Conservation (phyloP, 495 filamentous ascomycete genomes). For the Trichocladium uniseriatum region DNA sequence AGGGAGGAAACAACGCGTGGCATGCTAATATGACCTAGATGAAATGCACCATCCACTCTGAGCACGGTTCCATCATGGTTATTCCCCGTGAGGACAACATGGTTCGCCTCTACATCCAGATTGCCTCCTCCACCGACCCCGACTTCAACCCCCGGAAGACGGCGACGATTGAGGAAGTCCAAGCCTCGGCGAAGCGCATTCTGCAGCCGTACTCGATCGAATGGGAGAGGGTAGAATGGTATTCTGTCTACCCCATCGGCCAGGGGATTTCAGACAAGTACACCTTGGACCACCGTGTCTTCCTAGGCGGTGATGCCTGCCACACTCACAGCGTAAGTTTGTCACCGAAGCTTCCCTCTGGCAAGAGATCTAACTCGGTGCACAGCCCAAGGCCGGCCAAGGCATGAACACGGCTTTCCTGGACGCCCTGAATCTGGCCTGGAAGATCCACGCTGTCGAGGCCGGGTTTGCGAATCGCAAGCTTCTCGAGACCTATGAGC, state of each 20-base stretch:
- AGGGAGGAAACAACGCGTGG: slow-evolving; percentile 1
- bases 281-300: slow-evolving; percentile 57
- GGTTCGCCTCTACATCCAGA: slow-evolving; percentile 68
- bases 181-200: slow-evolving; percentile 54
- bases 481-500: slow-evolving; percentile 62
- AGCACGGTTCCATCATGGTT: slow-evolving; percentile 62
- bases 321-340: slow-evolving; percentile 69
- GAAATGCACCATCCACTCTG: slow-evolving; percentile 76
- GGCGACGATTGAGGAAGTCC: slow-evolving; percentile 57
- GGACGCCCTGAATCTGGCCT: slow-evolving; percentile 72
- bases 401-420: slow-evolving; percentile 82
- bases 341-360: not conserved
- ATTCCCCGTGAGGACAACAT: slow-evolving; percentile 68
- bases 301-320: slow-evolving; percentile 71
- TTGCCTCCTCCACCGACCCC: slow-evolving; percentile 55
- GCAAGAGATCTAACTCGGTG: not conserved
- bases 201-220: slow-evolving; percentile 58
- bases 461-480: slow-evolving; percentile 47
- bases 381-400: slow-evolving; percentile 66
- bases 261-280: slow-evolving; percentile 64
- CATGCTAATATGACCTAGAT: slow-evolving; percentile 45
- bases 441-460: slow-evolving; percentile 71
- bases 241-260: slow-evolving; percentile 61
- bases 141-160: slow-evolving; percentile 53
- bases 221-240: slow-evolving; percentile 64